Conservation (phyloP, 192 early-diverging fungal species). For the Spizellomyces punctatus region DNA sequence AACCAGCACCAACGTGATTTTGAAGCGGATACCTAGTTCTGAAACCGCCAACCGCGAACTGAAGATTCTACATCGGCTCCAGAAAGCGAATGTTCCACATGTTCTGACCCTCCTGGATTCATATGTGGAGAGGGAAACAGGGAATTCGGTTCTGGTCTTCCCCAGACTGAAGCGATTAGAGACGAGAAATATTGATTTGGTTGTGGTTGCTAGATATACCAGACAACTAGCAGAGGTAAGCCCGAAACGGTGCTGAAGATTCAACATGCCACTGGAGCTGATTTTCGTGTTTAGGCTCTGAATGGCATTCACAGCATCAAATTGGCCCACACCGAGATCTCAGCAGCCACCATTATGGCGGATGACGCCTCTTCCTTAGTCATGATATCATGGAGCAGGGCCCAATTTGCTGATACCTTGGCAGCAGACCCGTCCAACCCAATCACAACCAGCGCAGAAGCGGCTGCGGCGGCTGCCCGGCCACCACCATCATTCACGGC, state of each 20-base stretch:
- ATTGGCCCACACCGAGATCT: slow-evolving; percentile 72
- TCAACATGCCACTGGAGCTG: not conserved
- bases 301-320: slow-evolving; percentile 59
- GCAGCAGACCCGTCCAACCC: slow-evolving; percentile 29
- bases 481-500: slow-evolving; percentile 35
- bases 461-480: slow-evolving; percentile 64
- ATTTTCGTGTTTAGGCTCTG: slow-evolving; percentile 48
- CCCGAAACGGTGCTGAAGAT: not conserved
- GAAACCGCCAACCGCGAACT: slow-evolving; percentile 11
- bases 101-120: slow-evolving; percentile 10
- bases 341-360: slow-evolving; percentile 42
- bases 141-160: slow-evolving; percentile 32
- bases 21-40: slow-evolving; percentile 13
- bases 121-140: slow-evolving; percentile 1
- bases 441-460: slow-evolving; percentile 68
- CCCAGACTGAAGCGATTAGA: not conserved
- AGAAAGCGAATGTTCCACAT: slow-evolving; percentile 5
- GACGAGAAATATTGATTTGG: slow-evolving; percentile 10
- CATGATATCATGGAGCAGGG: slow-evolving; percentile 74
- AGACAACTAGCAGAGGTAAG: slow-evolving; percentile 18
- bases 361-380: slow-evolving; percentile 40
- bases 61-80: slow-evolving; percentile 6
- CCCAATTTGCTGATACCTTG: slow-evolving; percentile 39
- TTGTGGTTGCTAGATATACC: slow-evolving; percentile 7
- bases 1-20: slow-evolving; percentile 8